These are phyloP conservation scores for Ogataea trehaloabstinens DNA, from an alignment of 805 yeast species.

Conservation along the genomic window DNA sequence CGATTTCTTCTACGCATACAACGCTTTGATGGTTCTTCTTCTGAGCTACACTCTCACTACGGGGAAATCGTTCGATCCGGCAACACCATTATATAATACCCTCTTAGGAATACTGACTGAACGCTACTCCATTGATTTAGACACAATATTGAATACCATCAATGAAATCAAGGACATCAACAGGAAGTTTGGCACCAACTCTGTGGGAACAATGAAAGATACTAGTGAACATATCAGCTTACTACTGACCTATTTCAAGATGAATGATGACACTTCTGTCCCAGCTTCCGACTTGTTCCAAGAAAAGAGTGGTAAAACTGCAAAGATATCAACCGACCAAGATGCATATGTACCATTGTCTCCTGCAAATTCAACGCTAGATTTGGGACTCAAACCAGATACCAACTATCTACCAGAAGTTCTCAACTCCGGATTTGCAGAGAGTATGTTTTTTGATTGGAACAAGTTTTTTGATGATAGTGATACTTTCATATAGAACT, in stretches of 20 bases:
- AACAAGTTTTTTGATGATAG: constrained; percentile 1
- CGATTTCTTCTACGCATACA: constrained; percentile 38
- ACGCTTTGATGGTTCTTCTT: constrained; percentile 34
- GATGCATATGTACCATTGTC: neutral
- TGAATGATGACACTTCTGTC: neutral
- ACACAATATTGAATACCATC: constrained; percentile 13
- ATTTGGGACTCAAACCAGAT: neutral
- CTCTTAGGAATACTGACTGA: constrained; percentile 7
- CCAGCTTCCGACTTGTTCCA: neutral
- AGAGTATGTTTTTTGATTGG: constrained; percentile 3
- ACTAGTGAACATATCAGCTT: constrained; percentile 32
- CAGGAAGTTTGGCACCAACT: constrained; percentile 10
- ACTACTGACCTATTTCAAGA: constrained; percentile 19
- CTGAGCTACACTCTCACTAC: constrained; percentile 30
- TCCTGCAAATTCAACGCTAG: neutral
- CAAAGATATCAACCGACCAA: neutral
- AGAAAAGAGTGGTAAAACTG: neutral
- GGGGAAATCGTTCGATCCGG: constrained; percentile 7
- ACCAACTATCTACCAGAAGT: constrained; percentile 1
- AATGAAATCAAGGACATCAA: constrained; percentile 16
- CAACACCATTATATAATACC: constrained; percentile 5
- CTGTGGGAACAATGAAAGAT: constrained; percentile 32
- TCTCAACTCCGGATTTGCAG: constrained; percentile 3
- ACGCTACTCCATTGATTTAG: constrained; percentile 8
- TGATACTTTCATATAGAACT: neutral